Evolutionary conservation across 106 monocot species (phyloP).

Genomic region (Allium fistulosum): DNA sequence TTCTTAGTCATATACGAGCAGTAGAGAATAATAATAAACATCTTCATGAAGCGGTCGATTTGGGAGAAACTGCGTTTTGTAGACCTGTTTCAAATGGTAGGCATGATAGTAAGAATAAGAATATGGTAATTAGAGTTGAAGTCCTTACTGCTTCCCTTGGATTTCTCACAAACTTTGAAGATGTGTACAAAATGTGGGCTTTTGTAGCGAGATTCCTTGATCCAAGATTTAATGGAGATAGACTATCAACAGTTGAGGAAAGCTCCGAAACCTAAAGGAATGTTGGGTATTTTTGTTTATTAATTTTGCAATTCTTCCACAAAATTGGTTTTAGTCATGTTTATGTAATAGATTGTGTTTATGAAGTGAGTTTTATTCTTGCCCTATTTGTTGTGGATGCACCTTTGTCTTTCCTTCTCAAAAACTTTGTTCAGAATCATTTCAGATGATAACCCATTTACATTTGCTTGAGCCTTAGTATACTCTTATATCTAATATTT

Average conservation of each 20-base stretch:
- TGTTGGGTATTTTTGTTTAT: slow-evolving; percentile 4
- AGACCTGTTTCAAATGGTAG: slow-evolving; percentile 37
- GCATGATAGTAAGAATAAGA: slow-evolving; percentile 27
- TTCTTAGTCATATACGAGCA: slow-evolving; percentile 61
- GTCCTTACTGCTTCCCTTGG: slow-evolving; percentile 87
- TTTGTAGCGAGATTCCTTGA: slow-evolving; percentile 86
- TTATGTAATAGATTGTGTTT: slow-evolving; percentile 8
- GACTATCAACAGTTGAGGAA: slow-evolving; percentile 48
- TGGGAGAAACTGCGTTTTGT: slow-evolving; percentile 23
- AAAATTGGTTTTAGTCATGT: background rate
- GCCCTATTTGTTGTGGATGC: slow-evolving; percentile 19
- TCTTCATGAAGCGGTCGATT: slow-evolving; percentile 25
- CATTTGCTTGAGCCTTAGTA: too few species aligned
- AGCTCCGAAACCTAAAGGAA: slow-evolving; percentile 25
- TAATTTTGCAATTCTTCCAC: slow-evolving; percentile 7
- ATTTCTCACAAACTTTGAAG: slow-evolving; percentile 89
- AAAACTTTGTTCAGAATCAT: too few species aligned
- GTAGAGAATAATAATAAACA: slow-evolving; percentile 41
- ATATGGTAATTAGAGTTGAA: slow-evolving; percentile 40
- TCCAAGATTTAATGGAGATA: slow-evolving; percentile 49
- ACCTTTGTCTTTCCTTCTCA: slow-evolving; percentile 1
- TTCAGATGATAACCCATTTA: too few species aligned
- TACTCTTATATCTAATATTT: too few species aligned
- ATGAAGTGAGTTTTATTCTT: slow-evolving; percentile 43
- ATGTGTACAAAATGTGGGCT: slow-evolving; percentile 90